A percentile compares a stretch with the other conserved stretches of the same genome.
Evolutionary conservation across 345 rosid genomes (phyloP).

Genomic region (Leavenworthia alabamica): DNA sequence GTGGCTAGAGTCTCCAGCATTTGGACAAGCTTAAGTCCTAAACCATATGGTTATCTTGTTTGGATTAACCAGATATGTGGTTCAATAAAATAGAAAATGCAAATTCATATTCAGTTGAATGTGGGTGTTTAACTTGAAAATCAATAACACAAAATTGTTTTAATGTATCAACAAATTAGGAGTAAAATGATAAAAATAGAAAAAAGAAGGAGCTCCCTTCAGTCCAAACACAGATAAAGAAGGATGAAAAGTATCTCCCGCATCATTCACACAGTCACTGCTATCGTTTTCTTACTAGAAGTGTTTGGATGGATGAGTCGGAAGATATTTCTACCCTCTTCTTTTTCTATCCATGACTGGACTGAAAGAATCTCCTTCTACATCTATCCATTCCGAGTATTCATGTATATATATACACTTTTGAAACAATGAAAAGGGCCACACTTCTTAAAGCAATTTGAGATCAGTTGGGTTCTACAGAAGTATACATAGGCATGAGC

Average conservation of each 20-base stretch:
- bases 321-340: conserved; percentile 73
- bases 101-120: background rate
- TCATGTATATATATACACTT: background rate
- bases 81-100: background rate
- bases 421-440: conserved; percentile 9
- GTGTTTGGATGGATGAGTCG: conserved; percentile 96
- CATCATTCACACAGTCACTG: conserved; percentile 91
- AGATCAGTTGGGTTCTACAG: conserved; percentile 2
- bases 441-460: background rate
- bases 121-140: background rate
- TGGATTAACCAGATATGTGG: background rate
- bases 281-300: conserved; percentile 27
- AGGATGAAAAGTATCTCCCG: conserved; percentile 80
- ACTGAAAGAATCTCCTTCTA: conserved; percentile 77
- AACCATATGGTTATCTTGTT: background rate
- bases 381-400: background rate
- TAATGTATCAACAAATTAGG: too few species aligned
- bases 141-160: too few species aligned
- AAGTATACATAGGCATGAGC: background rate
- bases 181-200: background rate
- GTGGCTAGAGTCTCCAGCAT: conserved; percentile 1
- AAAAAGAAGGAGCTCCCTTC: conserved; percentile 96
- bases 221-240: conserved; percentile 89
- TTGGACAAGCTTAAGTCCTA: background rate
- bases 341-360: conserved; percentile 59